phyloP scores from a whole-genome alignment of 78 protist genomes.

The Emiliania huxleyi region DNA sequence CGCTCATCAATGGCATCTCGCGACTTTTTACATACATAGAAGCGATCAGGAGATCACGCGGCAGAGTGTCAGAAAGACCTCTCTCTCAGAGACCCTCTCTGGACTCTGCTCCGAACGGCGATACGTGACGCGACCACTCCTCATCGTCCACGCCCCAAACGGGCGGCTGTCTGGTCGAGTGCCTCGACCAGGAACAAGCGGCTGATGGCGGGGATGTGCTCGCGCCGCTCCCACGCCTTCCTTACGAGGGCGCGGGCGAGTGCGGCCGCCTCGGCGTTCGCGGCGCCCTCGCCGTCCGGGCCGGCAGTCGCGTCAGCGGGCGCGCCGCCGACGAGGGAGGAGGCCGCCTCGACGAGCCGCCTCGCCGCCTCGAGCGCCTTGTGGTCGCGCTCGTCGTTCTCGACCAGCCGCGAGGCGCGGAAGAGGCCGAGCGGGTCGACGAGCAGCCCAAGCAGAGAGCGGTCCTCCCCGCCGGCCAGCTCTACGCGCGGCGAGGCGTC shows the following conservation, averaged over 20 bases:
- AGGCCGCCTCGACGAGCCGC: not conserved
- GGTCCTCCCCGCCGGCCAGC: not conserved
- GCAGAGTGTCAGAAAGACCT: no score
- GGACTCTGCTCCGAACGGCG: no score
- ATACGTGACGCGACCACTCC: no score
- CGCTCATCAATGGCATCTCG: no score
- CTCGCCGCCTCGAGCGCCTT: not conserved
- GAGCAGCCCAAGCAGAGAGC: slow-evolving; percentile 24
- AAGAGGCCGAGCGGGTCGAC: slow-evolving; percentile 41
- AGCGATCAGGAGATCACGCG: no score
- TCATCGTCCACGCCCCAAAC: no score
- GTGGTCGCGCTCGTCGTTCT: not conserved
- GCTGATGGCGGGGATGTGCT: not conserved
- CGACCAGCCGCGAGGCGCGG: not conserved
- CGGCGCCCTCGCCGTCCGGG: not conserved
- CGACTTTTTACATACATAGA: no score
- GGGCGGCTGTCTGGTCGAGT: not conserved
- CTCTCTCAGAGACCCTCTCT: no score
- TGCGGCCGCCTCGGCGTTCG: not conserved
- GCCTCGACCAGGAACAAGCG: not conserved
- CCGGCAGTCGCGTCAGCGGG: not conserved
- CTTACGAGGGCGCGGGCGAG: not conserved
- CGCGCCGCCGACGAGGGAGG: not conserved
- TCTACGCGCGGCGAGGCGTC: not conserved
- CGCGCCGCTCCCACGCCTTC: slow-evolving; percentile 10